These are phyloP conservation scores for Achlya hypogyna DNA, from an alignment of 352 stramenopile species.

Conservation along the genomic window DNA sequence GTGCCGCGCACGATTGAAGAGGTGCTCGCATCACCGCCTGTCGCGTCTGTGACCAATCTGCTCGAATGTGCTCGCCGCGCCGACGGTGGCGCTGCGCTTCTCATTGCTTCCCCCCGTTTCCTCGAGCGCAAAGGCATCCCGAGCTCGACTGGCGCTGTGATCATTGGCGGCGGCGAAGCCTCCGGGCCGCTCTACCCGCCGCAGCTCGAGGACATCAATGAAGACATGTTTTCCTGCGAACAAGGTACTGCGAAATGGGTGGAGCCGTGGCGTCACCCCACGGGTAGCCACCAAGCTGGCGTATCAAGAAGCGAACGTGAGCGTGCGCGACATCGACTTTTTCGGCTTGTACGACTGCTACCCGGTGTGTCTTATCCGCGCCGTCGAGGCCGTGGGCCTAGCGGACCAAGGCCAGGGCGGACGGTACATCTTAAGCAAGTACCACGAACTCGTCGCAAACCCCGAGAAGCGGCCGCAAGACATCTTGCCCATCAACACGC, in stretches of 20 bases:
- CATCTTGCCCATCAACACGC: constrained; percentile 36
- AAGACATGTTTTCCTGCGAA: constrained; percentile 31
- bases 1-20: constrained; percentile 24
- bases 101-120: constrained; percentile 28
- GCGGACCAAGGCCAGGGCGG: constrained; percentile 25
- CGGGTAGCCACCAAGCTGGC: constrained; percentile 21
- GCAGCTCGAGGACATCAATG: constrained; percentile 23
- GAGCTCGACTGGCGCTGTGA: constrained; percentile 18
- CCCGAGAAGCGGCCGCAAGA: constrained; percentile 23
- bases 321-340: constrained; percentile 30
- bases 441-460: constrained; percentile 19
- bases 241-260: constrained; percentile 14
- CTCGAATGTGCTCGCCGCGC: constrained; percentile 32
- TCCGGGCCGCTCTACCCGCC: constrained; percentile 30
- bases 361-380: constrained; percentile 34
- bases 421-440: constrained; percentile 29
- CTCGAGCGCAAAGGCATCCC: constrained; percentile 25
- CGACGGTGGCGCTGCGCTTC: constrained; percentile 29
- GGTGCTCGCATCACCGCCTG: constrained; percentile 20
- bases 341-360: constrained; percentile 43
- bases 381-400: constrained; percentile 31
- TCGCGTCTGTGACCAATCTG: constrained; percentile 24
- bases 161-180: constrained; percentile 31
- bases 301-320: constrained; percentile 27
- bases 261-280: not conserved